Evolutionary conservation across 1,284 basidiomycete species (phyloP).

Genomic region (Leccinum fallax): DNA sequence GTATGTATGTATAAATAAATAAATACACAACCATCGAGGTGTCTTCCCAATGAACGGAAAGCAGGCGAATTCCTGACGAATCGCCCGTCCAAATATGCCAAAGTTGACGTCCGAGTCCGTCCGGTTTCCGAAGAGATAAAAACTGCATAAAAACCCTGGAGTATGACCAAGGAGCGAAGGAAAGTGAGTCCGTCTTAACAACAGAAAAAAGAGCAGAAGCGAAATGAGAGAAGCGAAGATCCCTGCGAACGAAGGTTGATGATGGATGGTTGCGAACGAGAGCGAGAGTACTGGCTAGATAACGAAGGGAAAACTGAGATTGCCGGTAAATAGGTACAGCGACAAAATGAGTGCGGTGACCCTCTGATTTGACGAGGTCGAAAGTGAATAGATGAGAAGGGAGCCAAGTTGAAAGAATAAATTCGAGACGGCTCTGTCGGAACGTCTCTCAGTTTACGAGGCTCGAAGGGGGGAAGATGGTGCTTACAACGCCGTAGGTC

Average conservation of each 20-base stretch:
- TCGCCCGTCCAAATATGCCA: background rate
- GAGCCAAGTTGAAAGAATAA: background rate
- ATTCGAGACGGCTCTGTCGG: conserved; percentile 5
- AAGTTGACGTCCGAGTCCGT: conserved; percentile 3
- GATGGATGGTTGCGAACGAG: background rate
- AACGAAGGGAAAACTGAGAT: background rate
- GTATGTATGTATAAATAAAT: background rate
- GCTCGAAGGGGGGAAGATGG: background rate
- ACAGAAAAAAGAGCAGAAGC: background rate
- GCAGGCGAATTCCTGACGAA: conserved; percentile 12
- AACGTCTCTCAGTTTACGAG: conserved; percentile 3
- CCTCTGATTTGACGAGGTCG: background rate
- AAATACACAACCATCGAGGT: conserved; percentile 8
- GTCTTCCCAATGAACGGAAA: conserved; percentile 3
- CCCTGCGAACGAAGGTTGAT: background rate
- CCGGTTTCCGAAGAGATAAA: conserved; percentile 7
- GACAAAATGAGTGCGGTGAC: background rate
- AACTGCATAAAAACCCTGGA: conserved; percentile 3
- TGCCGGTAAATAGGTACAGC: conserved; percentile 4
- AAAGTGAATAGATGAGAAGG: background rate
- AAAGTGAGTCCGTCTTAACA: background rate
- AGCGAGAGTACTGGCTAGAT: background rate
- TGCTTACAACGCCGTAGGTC: conserved; percentile 18
- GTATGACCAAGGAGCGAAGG: background rate
- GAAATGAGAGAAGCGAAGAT: background rate